Evolutionary conservation across 805 yeast genomes (phyloP).

Genomic region (Danielozyma ontarioensis): DNA sequence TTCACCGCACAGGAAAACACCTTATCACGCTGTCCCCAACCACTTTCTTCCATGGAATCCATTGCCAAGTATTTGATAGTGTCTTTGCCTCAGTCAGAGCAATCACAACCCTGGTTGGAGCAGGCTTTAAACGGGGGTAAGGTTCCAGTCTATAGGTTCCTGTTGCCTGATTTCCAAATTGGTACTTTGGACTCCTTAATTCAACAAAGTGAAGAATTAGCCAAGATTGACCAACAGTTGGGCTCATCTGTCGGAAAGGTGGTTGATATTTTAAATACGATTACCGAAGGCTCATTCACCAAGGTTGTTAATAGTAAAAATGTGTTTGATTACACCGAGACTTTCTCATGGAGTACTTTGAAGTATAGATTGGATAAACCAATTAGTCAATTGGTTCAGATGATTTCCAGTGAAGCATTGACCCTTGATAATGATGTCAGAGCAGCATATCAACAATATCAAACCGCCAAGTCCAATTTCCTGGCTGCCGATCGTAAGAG

Average conservation of each 20-base stretch:
- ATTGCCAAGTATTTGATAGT: constrained; percentile 46
- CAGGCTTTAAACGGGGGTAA: constrained; percentile 51
- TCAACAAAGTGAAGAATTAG: constrained; percentile 83
- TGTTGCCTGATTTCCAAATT: constrained; percentile 82
- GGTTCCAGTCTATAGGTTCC: constrained; percentile 47
- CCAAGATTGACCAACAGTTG: constrained; percentile 77
- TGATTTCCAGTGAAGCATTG: constrained; percentile 71
- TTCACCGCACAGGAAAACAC: too few relatives aligned
- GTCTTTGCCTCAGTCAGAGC: constrained; percentile 52
- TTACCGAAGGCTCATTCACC: constrained; percentile 21
- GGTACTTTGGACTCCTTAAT: constrained; percentile 93
- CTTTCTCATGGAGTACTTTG: constrained; percentile 82
- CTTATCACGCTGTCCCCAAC: too few relatives aligned
- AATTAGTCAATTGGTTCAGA: constrained; percentile 64
- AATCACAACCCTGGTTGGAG: constrained; percentile 51
- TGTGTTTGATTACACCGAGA: constrained; percentile 62
- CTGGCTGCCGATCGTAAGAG: constrained; percentile 88
- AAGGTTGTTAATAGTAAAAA: constrained; percentile 38
- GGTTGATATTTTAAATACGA: constrained; percentile 60
- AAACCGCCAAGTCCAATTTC: constrained; percentile 75
- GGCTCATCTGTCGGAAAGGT: constrained; percentile 65
- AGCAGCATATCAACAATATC: constrained; percentile 67
- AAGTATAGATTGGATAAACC: constrained; percentile 84
- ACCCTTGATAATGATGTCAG: constrained; percentile 83
- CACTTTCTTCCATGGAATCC: constrained; percentile 21